These are phyloP conservation scores for Heliosperma pusillum DNA, from an alignment of 148 eudicot species.

Conservation along the genomic window DNA sequence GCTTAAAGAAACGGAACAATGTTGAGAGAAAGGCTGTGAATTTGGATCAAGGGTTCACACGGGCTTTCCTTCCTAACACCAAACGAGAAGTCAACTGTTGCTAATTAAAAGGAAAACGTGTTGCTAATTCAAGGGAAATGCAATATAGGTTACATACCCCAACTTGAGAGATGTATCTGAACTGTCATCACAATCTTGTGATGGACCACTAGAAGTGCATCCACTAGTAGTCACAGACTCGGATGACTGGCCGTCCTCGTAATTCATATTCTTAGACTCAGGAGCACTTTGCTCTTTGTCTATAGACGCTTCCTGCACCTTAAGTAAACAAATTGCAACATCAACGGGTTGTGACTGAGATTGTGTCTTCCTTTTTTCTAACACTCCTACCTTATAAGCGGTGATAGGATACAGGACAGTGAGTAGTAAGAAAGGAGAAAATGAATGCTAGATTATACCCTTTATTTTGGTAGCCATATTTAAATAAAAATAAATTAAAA, in stretches of 20 bases:
- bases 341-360: neutral
- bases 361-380: no score
- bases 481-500: no score
- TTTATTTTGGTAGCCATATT: no score
- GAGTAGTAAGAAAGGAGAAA: no score
- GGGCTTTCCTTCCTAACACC: neutral
- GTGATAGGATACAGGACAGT: no score
- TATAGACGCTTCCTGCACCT: constrained; percentile 49
- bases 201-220: constrained; percentile 48
- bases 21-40: neutral
- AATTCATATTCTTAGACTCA: constrained; percentile 38
- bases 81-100: neutral
- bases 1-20: neutral
- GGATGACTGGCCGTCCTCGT: constrained; percentile 72
- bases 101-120: no score
- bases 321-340: constrained; percentile 8
- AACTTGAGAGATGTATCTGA: constrained; percentile 64
- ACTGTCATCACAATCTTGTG: constrained; percentile 59
- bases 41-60: neutral
- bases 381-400: no score
- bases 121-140: neutral
- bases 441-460: no score
- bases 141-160: constrained; percentile 29
- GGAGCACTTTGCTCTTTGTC: constrained; percentile 19
- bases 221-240: constrained; percentile 53